Evolutionary conservation across 768 basidiomycete species (phyloP).

Genomic region (Lentinula edodes): DNA sequence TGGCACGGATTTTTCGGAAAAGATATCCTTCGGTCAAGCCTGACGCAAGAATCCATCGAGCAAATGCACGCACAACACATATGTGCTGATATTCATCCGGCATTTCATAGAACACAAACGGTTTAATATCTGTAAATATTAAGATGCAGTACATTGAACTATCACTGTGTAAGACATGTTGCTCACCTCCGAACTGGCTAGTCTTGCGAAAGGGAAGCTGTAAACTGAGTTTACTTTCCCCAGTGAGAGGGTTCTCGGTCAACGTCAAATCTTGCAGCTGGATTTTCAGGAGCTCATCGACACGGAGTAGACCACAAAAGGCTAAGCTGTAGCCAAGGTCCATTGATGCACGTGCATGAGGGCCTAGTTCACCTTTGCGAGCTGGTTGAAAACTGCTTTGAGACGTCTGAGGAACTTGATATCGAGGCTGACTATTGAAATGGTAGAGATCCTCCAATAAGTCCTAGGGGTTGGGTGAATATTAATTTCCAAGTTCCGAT

Average conservation of each 20-base stretch:
- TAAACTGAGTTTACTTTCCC: no score
- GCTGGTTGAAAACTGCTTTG: not conserved
- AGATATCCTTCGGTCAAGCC: conserved; percentile 7
- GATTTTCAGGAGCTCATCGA: conserved; percentile 14
- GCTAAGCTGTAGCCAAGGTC: not conserved
- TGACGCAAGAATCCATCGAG: conserved; percentile 8
- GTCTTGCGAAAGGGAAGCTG: not conserved
- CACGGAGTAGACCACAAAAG: conserved; percentile 13
- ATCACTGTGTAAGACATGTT: no score
- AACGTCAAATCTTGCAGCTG: conserved; percentile 7
- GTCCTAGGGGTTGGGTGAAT: no score
- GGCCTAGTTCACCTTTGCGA: no score
- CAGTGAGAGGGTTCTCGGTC: no score
- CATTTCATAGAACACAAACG: conserved; percentile 9
- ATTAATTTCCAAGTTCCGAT: no score
- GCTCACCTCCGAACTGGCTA: no score
- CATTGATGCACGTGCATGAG: no score
- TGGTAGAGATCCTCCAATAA: no score
- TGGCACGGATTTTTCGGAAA: conserved; percentile 7
- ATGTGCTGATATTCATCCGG: conserved; percentile 8
- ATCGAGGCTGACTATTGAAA: no score
- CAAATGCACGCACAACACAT: conserved; percentile 12
- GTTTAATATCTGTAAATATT: conserved; percentile 6
- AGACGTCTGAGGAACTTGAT: no score
- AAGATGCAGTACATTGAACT: no score